phyloP scores from a whole-genome alignment of 306 rosid species.

The Styphnolobium japonicum region DNA sequence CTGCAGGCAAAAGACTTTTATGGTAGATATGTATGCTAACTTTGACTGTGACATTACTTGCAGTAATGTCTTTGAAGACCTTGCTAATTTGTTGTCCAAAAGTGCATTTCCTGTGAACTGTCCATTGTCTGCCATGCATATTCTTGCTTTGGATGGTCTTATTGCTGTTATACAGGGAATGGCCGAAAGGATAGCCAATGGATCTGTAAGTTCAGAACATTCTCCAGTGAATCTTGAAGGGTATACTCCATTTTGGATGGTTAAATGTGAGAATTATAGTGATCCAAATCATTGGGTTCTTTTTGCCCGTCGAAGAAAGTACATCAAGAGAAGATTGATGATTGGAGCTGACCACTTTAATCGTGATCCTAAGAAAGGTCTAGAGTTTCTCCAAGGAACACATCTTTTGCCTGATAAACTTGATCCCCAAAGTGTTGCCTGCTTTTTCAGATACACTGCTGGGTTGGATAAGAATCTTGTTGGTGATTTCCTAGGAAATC shows the following conservation, averaged over 20 bases:
- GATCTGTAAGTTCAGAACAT: constrained; percentile 59
- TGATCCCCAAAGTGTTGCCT: constrained; percentile 98
- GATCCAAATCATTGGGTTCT: constrained; percentile 94
- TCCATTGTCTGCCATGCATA: constrained; percentile 84
- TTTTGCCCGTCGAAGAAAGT: constrained; percentile 83
- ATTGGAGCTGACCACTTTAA: constrained; percentile 99
- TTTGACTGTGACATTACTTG: constrained; percentile 94
- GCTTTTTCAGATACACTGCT: constrained; percentile 96
- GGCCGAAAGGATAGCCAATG: constrained; percentile 91
- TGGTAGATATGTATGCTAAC: constrained; percentile 94
- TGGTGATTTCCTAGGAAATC: constrained; percentile 96
- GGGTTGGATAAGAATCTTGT: constrained; percentile 99
- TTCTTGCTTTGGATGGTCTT: constrained; percentile 94
- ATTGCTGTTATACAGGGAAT: constrained; percentile 95
- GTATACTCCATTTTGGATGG: constrained; percentile 97
- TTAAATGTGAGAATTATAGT: constrained; percentile 80
- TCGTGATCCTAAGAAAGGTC: constrained; percentile 98
- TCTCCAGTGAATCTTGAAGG: constrained; percentile 75
- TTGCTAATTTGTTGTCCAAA: constrained; percentile 77
- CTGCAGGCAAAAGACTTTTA: constrained; percentile 85
- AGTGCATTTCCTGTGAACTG: constrained; percentile 93
- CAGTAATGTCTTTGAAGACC: constrained; percentile 93
- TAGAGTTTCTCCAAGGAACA: constrained; percentile 96
- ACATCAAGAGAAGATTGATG: constrained; percentile 94
- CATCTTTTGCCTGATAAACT: constrained; percentile 98